Base-by-base conservation (phyloP, 1,284 basidiomycete genomes). In the Ustilago cynodontis region DNA sequence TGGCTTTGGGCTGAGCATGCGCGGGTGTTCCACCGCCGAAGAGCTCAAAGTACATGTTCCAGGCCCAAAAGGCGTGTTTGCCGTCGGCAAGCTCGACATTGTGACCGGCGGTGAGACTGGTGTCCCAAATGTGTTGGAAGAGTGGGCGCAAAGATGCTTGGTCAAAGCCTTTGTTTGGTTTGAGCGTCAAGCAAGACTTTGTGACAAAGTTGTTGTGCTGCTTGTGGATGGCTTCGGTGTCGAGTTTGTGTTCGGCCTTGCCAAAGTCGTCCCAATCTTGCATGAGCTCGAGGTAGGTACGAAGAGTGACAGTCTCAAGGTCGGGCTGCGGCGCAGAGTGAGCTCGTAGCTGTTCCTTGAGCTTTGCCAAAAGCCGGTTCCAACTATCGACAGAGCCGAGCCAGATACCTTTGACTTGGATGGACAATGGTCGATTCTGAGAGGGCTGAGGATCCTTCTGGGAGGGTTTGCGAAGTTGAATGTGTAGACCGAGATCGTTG, bases 11-110 rank as follows among this genome's bases (percentile, higher is more conserved):
- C 35, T 72, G 72, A 3, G 72, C 37, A 26, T 73, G 54, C 3
- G 68, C 71, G 0, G 77, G 59, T 3, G 24, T 50, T 6, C 60
- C 62, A 9, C 81, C 81, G n/a, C 82, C 82, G 54, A 75, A 82
- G 20, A 84, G 57, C 65, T 84, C 82, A 37, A 84, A 64, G 59
- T 82, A 84, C 22, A 84, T 73, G 60, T 84, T 82, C 82, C 82
- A 84, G 8, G 47, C 64, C 72, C 74, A 83, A 9, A 63, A 51
- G 20, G 39, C 20, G 18, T 53, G 50, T 39, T 64, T 68, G 33
- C 77, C 69, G 29, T 75, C 55, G 16, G 59, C 35, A 1, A 73
- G 65, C 14, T 65, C 47, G n/a, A 58, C 63, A 8, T 76, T 22
- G 6, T 60, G 31, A 8, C 71, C 74, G 9, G 60, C 33, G 0